Base-by-base conservation (phyloP, 345 rosid species). In the Raphanus raphanistrum region DNA sequence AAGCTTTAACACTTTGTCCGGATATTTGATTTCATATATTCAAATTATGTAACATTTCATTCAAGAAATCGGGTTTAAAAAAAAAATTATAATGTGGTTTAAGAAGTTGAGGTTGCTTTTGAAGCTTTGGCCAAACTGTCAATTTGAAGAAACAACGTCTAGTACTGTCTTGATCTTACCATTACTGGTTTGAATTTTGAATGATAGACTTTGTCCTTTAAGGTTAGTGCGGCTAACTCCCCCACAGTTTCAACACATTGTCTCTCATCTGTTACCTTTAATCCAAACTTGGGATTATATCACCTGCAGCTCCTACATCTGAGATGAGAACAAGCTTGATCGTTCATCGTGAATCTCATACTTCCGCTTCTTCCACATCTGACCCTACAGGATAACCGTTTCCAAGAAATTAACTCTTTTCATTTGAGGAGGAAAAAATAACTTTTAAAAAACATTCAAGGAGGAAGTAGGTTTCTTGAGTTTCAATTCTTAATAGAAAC, bases 211-310 rank as follows among this genome's bases (percentile, higher is more conserved):
- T 75, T 90, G 95, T 3, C 90, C 90, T 4, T 84, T 92, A 45
- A 88, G 87, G 79, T 85, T 85, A 76, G 81, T 82, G 5, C 82
- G 80, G 82, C 97, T 90, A 90, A 31, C 86, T 7, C 78, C 72
- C 28, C 92, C 95, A 92, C 89, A 92, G 63, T 92, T 92, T 77
- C 92, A 88, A 4, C 90, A 81, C 84, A 92, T 88, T 61, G 59
- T 52, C 50, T 87, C 85, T 90, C 90, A 88, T 63, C 69, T 70
- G 12, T 83, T 85, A 50, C 93, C 92, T 82, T 78, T 87, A 54
- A 92, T 78, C 84, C 87, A 86, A 0, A 88, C 90, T 3, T 71
- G 76, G 0, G 45, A 38, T 7, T 0, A 87, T 78, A 0, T 90
- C 92, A 69, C 90, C 90, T 2, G 84, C 84, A 75, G 86, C 90